Evolutionary conservation across 2,329 filamentous ascomycete species (phyloP), one percentile per base, ranked within the genome.

Genomic region (Trichoderma atroviride): DNA sequence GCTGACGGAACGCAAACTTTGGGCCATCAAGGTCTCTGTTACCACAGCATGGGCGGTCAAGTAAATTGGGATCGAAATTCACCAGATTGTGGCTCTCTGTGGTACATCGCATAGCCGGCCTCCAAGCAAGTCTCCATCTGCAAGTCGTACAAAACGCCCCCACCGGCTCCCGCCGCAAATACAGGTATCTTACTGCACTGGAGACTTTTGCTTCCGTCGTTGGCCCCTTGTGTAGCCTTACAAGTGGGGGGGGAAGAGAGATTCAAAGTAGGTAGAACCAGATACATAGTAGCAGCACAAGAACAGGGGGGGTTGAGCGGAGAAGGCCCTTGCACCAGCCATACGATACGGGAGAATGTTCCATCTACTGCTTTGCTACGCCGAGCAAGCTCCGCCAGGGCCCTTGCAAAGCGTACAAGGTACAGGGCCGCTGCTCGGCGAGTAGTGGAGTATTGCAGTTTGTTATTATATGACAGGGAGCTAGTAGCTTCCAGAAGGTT

Each of bases 321-420:
- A 27, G 43, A 22, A 22, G 57, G 65, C 58, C 56, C 56, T 43
- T 50, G 57, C 61, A 40, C 55, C 68, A 19, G 27, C 43, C 60
- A 69, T 59, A 65, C 68, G 60, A 69, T 59, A 65, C 68, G 60
- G 68, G 53, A 50, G 31, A 16, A 59, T 53, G 33, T 40, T 47
- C 29, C 43, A 62, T 55, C 37, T 62, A n/a, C 11, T 35, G 13
- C 33, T 40, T 56, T 57, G 47, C 53, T 31, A 53, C 47, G 19
- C 43, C 43, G 40, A 27, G 16, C n/a, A n/a, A 24, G 29, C 13
- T 16, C 33, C 56, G 24, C 24, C 13, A 40, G 35, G 11, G 19
- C 22, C 4, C 35, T 29, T 22, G 10, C n/a, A 6, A 27, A 52
- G 43, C 43, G 31, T 37, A 63, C 47, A 33, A 29, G n/a, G 33